Evolutionary conservation across 1,284 basidiomycete species (phyloP), one percentile per base, ranked within the genome.

Genomic region (Cutaneotrichosporon curvatum): DNA sequence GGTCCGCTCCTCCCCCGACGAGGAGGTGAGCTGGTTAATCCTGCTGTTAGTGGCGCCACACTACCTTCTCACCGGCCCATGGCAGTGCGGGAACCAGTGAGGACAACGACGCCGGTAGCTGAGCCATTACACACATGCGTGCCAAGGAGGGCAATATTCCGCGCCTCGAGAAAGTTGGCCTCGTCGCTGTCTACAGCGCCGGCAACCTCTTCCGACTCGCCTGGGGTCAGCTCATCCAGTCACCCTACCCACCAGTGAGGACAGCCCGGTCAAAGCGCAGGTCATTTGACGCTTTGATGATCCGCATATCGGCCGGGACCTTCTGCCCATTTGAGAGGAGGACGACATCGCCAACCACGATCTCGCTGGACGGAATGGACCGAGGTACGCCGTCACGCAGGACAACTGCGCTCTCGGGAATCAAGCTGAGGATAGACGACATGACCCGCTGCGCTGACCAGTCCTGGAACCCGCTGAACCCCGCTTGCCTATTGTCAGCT

Each of bases 111-210:
- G 25, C 62, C 65, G n/a, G 68, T 70, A 46, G 79, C 81, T 21
- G 67, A 76, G 4, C 82, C 82, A 40, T 77, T 76, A 3, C 78
- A 75, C 57, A 79, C 80, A 23, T 79, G 73, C 0, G 81, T 82
- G 11, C 81, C 81, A 62, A 80, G 78, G 6, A 84, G 71, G 4
- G 79, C 81, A 40, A 83, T 72, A 62, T 83, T 83, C 51, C 76
- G 73, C 18, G 78, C 79, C 59, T 81, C 80, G 6, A 82, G 74
- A 16, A 78, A 72, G 48, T 81, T 83, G 18, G 75, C 67, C 6
- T 79, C 78, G 4, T 78, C 79, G 12, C 66, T 60, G 21, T 80
- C 76, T 32, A 80, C 62, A 2, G 73, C 72, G 1, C 73, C 80
- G 1, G 75, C 61, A 28, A 83, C 71, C 60, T 79, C 76, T 38